Base-by-base conservation (phyloP, 306 rosid genomes). In the Fragaria ananassa region DNA sequence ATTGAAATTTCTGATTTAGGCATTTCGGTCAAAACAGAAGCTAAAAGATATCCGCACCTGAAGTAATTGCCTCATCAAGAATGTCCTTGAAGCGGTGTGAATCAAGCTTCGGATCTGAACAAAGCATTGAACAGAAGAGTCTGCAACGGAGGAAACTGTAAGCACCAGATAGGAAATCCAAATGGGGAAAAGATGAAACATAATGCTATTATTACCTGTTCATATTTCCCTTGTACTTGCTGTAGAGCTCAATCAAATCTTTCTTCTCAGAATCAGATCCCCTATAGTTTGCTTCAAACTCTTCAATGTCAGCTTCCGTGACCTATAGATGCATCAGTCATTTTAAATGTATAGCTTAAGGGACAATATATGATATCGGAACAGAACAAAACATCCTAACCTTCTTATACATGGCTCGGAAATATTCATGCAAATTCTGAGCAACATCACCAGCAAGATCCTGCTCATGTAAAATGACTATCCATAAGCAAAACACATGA, bases 61-160 rank as follows among this genome's bases (percentile, higher is more conserved):
- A 80, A 74, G 88, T 78, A 75, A 92, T 82, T 71, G 88, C 85
- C 86, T 89, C 97, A 11, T 95, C 93, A 17, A 95, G 78, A 46
- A 87, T 89, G 76, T 92, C 97, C 86, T 83, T 90, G 88, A 85
- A 93, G 46, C 94, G 86, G 61, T 88, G 93, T 3, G 99, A 92
- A 81, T 95, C 99, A 11, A 90, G 91, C 84, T 88, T 87, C 72
- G 89, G 82, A 83, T 92, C 97, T 4, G 99, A 95, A 89, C 99
- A 95, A 69, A 95, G 89, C 99, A 95, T 95, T 68, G 97, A 95
- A 81, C 97, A 92, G 79, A 92, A 92, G 39, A 95, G 88, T 83
- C 99, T 95, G 85, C 75, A 84, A 51, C 49, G 64, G 63, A 62
- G 81, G 58, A 9, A 74, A 73, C 70, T 1, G 66, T 64, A 74